Base-by-base conservation (phyloP, 1,139 yeast species). In the Ashbya aceris region DNA sequence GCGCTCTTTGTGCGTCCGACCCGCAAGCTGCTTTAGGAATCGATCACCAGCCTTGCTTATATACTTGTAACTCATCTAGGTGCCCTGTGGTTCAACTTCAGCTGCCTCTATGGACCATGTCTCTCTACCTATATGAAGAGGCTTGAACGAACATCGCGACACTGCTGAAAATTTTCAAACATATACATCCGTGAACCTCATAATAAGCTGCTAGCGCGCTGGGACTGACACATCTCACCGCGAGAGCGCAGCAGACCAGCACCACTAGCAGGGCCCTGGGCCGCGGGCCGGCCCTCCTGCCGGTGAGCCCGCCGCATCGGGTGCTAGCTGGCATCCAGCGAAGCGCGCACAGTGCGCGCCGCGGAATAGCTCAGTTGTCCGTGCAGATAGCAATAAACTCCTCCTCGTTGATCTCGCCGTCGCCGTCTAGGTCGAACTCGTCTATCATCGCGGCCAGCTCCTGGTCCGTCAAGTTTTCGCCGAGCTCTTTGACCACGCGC, bases 401-500 rank as follows among this genome's bases (percentile, higher is more conserved):
- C 49, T 86, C 91, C 57, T 85, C 93, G 54, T 82, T 83, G 53
- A 93, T 87, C 53, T 84, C 96, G 39, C 97, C 98, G 61, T 93
- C 98, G 49, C 85, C 95, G 61, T 93, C 97, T 45, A 91, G 67
- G 64, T 93, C 99, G 58, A 93, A 93, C 64, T 91, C 98, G 49
- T 89, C 96, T 51, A 93, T 91, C 98, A 93, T 91, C 9, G 97
- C 96, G 51, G 83, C 74, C 44, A 93, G 70, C 56, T 93, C 98
- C 46, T 87, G 96, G 51, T 91, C 98, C 8, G 86, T 82, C 46
- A 93, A 68, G 55, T 83, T 84, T 62, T 93, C 98, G 1, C 96
- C 96, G 48, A 93, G 67, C 51, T 91, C 97, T 55, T 83, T 83
- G 12, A 97, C 94, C 1, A 91, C 95, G 47, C 93, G 74, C 62